These are phyloP conservation scores for Angophora floribunda DNA, from an alignment of 345 rosid species.

Conservation along the genomic window DNA sequence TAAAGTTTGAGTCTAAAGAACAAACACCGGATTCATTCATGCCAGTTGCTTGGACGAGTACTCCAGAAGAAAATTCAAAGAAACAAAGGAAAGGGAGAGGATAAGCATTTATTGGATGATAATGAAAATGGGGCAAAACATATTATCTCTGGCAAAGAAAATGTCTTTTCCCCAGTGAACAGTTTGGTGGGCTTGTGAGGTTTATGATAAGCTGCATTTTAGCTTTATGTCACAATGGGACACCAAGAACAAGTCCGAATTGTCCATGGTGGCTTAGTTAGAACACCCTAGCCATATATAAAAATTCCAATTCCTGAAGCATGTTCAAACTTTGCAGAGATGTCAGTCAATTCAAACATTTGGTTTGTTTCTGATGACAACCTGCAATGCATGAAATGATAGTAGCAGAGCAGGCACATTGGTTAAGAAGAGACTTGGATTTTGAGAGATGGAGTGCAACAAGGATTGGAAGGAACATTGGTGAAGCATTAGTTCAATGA, in stretches of 20 bases:
- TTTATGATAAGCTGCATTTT: not conserved
- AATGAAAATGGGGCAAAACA: not conserved
- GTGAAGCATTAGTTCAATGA: not conserved
- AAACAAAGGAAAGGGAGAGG: not conserved
- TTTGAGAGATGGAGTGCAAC: not conserved
- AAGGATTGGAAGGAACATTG: not conserved
- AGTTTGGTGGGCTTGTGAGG: not conserved
- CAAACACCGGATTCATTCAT: not conserved
- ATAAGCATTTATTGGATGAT: not conserved
- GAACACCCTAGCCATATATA: not conserved
- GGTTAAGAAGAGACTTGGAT: not conserved
- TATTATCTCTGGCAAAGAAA: not conserved
- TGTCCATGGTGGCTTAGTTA: not conserved
- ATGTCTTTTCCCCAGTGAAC: not conserved
- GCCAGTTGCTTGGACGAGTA: not conserved
- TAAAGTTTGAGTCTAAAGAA: not conserved
- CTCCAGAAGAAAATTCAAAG: not conserved
- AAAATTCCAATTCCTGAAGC: not conserved
- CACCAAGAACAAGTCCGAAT: not conserved
- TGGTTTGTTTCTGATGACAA: not conserved
- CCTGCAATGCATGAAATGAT: not conserved
- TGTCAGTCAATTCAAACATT: not conserved
- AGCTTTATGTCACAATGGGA: not conserved
- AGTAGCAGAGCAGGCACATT: not conserved
- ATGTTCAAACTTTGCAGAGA: not conserved